Evolutionary conservation across 2,329 filamentous ascomycete species (phyloP), one percentile per base, ranked within the genome.

Genomic region (Rutstroemia sp.): DNA sequence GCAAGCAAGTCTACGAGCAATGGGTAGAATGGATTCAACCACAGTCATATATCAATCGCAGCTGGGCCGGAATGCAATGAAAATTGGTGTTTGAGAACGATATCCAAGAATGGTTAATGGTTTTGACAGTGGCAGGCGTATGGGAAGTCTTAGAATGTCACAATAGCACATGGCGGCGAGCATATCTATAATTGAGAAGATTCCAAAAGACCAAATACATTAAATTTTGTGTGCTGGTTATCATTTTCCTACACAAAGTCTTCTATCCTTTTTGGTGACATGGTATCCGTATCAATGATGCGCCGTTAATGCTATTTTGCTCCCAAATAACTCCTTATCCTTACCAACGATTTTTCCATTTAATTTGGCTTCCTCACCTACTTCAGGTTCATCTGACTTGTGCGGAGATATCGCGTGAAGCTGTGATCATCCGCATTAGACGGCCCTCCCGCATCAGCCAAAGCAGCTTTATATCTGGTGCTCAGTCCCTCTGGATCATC

Each of bases 391-490:
- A 69, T 66, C 57, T 67, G 68, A 63, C 66, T 69, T 48, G 67
- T 57, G 54, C 61, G 57, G 21, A 70, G 62, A 63, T 70, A 70
- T 54, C 67, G 61, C 21, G 68, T 62, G 50, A 70, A 70, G 57
- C 68, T 70, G 51, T 69, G 60, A 54, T 70, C 67, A 19, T 69
- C 67, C 45, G 58, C 57, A 41, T 53, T 62, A 46, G 56, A 48
- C 76, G 69, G 73, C 19, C 63, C 68, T 45, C 69, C 71, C 21
- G 81, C 80, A 12, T 83, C 80, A 39, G 78, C 76, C 65, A 95
- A 75, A 0, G 91, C 89, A 45, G 88, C 80, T 68, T 88, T 80
- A 69, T 96, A 97, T 61, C 90, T 78, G 50, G 82, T 76, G 67
- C 88, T 83, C 48, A 96, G 76, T 2, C 88, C 84, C 59, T 86